A percentile compares a stretch with the other conserved stretches of the same genome.
phyloP scores from a whole-genome alignment of 306 rosid species.

The Sicyos baderoa region DNA sequence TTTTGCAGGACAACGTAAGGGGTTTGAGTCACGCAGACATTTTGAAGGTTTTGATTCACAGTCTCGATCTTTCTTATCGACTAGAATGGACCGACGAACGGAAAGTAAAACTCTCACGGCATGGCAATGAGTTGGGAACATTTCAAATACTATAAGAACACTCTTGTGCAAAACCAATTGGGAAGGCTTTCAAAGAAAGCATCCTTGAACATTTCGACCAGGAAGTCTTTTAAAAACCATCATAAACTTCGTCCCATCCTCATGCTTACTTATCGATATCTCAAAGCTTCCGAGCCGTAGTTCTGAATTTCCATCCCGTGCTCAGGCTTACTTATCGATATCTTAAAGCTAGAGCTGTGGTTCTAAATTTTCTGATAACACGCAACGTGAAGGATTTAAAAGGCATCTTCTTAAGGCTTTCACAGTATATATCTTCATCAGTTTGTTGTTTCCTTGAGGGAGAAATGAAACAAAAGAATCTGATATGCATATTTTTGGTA shows the following conservation, averaged over 20 bases:
- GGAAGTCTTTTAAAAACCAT: neutral
- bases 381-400: neutral
- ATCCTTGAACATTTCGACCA: constrained; percentile 7
- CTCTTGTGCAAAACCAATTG: neutral
- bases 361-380: neutral
- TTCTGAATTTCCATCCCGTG: neutral
- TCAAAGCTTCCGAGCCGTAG: neutral
- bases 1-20: constrained; percentile 45
- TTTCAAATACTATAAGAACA: constrained; percentile 29
- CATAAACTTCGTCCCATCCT: constrained; percentile 3
- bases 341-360: neutral
- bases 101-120: constrained; percentile 56
- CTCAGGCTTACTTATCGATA: neutral
- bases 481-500: neutral
- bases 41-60: constrained; percentile 64
- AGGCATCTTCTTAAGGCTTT: constrained; percentile 1
- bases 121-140: constrained; percentile 64
- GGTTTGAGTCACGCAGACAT: constrained; percentile 54
- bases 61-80: constrained; percentile 77
- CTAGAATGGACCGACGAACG: constrained; percentile 64
- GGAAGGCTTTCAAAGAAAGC: constrained; percentile 7
- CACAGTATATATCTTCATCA: neutral
- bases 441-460: neutral
- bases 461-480: neutral
- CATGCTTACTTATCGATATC: neutral